Conservation (phyloP, 371 early-diverging fungal genomes). For the Apophysomyces sp. region DNA sequence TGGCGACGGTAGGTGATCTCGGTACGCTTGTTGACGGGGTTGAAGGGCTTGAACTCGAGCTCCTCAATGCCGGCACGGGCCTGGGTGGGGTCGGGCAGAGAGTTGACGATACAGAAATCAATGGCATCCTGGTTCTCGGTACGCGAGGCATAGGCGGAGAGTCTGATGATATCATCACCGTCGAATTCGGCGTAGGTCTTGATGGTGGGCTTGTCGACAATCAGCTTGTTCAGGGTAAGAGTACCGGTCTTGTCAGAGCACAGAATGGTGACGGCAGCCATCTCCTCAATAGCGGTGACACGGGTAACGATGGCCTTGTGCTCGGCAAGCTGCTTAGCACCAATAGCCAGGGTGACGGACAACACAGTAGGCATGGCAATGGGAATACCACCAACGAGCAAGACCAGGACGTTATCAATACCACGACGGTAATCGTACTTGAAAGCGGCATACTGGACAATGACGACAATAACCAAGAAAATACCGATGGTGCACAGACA, state of each 20-base stretch:
- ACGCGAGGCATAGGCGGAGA: constrained; percentile 63
- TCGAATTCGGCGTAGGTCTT: constrained; percentile 54
- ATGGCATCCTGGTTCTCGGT: constrained; percentile 70
- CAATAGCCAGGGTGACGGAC: constrained; percentile 89
- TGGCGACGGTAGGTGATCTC: constrained; percentile 67
- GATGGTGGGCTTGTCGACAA: constrained; percentile 58
- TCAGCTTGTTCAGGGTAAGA: constrained; percentile 87
- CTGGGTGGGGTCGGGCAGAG: constrained; percentile 45
- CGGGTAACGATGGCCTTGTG: constrained; percentile 88
- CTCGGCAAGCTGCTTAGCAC: constrained; percentile 85
- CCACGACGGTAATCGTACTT: constrained; percentile 64
- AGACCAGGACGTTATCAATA: constrained; percentile 66
- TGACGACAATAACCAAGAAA: constrained; percentile 73
- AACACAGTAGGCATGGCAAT: constrained; percentile 79
- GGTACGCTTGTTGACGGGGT: constrained; percentile 83
- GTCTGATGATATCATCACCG: constrained; percentile 53
- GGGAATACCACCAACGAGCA: constrained; percentile 75
- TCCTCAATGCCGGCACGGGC: constrained; percentile 66
- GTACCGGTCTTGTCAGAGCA: constrained; percentile 96
- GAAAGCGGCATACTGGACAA: constrained; percentile 77
- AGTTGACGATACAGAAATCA: constrained; percentile 65
- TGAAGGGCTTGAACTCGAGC: constrained; percentile 77
- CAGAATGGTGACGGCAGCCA: constrained; percentile 86
- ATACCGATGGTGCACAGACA: constrained; percentile 66
- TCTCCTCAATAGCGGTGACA: constrained; percentile 82